A percentile compares a stretch with the other conserved stretches of the same genome.
Evolutionary conservation across 352 stramenopile species (phyloP).

Genomic region (Phytophthora cactorum): DNA sequence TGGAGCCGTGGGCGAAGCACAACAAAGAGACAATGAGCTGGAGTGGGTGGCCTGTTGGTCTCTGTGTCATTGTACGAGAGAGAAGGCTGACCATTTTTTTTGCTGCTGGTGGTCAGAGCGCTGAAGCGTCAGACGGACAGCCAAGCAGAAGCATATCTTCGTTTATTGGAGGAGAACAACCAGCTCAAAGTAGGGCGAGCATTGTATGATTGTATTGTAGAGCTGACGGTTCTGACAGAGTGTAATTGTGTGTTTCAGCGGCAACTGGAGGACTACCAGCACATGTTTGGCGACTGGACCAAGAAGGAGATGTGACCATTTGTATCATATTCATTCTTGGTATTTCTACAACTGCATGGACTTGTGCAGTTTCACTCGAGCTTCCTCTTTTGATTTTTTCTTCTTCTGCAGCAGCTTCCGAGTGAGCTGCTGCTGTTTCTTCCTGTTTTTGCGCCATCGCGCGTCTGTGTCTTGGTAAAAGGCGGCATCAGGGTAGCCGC

Average conservation of each 20-base stretch:
- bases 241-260: constrained; percentile 33
- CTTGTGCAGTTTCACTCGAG: constrained; percentile 10
- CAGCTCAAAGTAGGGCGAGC: constrained; percentile 63
- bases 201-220: background rate
- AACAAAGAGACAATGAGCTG: constrained; percentile 75
- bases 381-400: constrained; percentile 12
- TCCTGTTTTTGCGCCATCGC: constrained; percentile 31
- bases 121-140: constrained; percentile 72
- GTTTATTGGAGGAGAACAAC: constrained; percentile 76
- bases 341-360: background rate
- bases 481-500: constrained; percentile 53
- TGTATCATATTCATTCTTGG: background rate
- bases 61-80: background rate
- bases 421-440: constrained; percentile 38
- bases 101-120: constrained; percentile 39
- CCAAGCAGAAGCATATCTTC: constrained; percentile 75
- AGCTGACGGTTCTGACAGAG: background rate
- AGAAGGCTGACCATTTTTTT: background rate
- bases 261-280: constrained; percentile 80
- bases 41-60: constrained; percentile 44
- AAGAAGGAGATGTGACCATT: constrained; percentile 79
- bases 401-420: constrained; percentile 32
- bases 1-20: constrained; percentile 63
- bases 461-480: constrained; percentile 49
- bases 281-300: constrained; percentile 84